Conservation (phyloP, 2,329 filamentous ascomycete species). For the Talaromyces sp. region DNA sequence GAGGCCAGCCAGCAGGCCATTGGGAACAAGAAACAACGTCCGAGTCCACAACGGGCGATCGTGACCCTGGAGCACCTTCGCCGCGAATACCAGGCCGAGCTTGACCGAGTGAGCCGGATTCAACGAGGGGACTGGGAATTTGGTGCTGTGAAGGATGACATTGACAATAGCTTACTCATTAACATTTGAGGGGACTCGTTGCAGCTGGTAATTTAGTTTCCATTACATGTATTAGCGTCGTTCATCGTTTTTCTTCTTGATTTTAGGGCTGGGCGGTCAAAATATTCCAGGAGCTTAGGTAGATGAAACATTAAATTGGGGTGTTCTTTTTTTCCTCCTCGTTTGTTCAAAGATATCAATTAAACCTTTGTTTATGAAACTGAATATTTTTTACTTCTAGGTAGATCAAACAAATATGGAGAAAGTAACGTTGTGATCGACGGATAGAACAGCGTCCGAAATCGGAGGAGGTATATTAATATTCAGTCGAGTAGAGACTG, state of each 20-base stretch:
- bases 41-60: conserved; percentile 60
- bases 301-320: background rate
- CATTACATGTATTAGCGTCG: background rate
- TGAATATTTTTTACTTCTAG: too few species aligned
- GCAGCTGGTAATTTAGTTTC: background rate
- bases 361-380: background rate
- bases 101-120: conserved; percentile 83
- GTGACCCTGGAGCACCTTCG: conserved; percentile 81
- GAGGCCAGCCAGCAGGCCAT: background rate
- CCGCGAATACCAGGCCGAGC: conserved; percentile 81
- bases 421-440: too few species aligned
- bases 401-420: too few species aligned
- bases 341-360: background rate
- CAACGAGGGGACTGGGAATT: conserved; percentile 87
- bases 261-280: background rate
- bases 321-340: background rate
- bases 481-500: too few species aligned
- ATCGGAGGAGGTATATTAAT: too few species aligned
- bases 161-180: conserved; percentile 8
- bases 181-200: background rate
- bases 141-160: conserved; percentile 29
- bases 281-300: conserved; percentile 1
- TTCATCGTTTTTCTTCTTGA: background rate
- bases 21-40: conserved; percentile 21
- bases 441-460: too few species aligned